Evolutionary conservation across 768 basidiomycete genomes (phyloP).

Genomic region (Leccinum uliginosum): DNA sequence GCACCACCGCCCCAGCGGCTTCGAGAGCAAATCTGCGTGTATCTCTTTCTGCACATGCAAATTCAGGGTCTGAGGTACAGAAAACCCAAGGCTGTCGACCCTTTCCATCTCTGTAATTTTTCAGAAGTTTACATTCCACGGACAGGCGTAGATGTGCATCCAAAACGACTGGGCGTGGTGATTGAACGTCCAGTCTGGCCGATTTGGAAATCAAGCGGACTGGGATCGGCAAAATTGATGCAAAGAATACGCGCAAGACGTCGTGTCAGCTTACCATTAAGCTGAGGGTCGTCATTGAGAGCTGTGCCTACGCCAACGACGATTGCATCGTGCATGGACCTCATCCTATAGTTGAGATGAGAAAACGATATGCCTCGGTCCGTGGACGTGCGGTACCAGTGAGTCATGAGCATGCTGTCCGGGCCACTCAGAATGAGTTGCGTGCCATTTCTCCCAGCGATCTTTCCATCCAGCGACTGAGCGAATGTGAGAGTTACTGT

Average conservation of each 20-base stretch:
- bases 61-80: conserved; percentile 29
- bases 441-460: conserved; percentile 66
- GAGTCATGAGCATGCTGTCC: conserved; percentile 92
- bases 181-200: conserved; percentile 32
- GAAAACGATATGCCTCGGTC: neutral
- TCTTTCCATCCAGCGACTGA: conserved; percentile 84
- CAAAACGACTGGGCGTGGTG: conserved; percentile 83
- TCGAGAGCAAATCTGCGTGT: conserved; percentile 46
- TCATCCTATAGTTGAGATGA: conserved; percentile 54
- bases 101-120: conserved; percentile 51
- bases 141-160: conserved; percentile 71
- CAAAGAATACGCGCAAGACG: neutral
- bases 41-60: conserved; percentile 14
- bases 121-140: conserved; percentile 62
- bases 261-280: conserved; percentile 66
- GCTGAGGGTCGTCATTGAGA: conserved; percentile 86
- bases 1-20: conserved; percentile 60
- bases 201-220: conserved; percentile 52
- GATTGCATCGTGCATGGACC: conserved; percentile 90
- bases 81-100: conserved; percentile 77
- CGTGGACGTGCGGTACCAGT: conserved; percentile 52
- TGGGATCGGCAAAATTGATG: conserved; percentile 20
- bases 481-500: conserved; percentile 81
- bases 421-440: conserved; percentile 81
- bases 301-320: conserved; percentile 88